phyloP scores from a whole-genome alignment of 768 basidiomycete species.

The Boletus sensibilis region DNA sequence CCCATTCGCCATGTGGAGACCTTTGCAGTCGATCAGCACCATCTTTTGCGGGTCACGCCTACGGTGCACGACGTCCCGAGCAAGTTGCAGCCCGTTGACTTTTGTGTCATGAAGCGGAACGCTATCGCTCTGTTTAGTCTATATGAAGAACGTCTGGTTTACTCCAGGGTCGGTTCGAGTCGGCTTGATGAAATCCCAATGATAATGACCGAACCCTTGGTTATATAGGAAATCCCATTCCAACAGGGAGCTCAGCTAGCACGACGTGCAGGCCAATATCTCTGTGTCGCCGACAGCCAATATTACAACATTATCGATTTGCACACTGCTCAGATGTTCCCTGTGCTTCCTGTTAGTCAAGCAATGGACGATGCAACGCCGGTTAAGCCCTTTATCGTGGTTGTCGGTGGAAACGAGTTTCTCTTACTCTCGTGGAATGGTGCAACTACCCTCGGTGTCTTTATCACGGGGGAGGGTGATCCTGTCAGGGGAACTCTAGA shows the following conservation, averaged over 20 bases:
- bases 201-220: neutral
- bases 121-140: conserved; percentile 63
- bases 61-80: conserved; percentile 38
- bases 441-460: conserved; percentile 76
- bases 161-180: conserved; percentile 50
- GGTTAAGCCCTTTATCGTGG: conserved; percentile 69
- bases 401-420: conserved; percentile 78
- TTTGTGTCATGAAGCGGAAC: conserved; percentile 70
- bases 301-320: conserved; percentile 81
- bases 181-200: neutral
- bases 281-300: conserved; percentile 74
- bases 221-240: conserved; percentile 65
- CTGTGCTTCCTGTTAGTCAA: conserved; percentile 79
- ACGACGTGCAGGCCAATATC: conserved; percentile 54
- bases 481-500: conserved; percentile 87
- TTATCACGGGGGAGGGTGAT: conserved; percentile 81
- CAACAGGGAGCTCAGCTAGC: conserved; percentile 58
- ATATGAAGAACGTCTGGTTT: conserved; percentile 58
- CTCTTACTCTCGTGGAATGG: conserved; percentile 86
- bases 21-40: conserved; percentile 80
- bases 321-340: conserved; percentile 63
- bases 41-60: conserved; percentile 52
- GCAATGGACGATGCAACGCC: conserved; percentile 41
- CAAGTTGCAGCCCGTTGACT: conserved; percentile 55
- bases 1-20: conserved; percentile 79